Conservation (phyloP, 176 grass and related monocot genomes). For the Oryza nivara region DNA sequence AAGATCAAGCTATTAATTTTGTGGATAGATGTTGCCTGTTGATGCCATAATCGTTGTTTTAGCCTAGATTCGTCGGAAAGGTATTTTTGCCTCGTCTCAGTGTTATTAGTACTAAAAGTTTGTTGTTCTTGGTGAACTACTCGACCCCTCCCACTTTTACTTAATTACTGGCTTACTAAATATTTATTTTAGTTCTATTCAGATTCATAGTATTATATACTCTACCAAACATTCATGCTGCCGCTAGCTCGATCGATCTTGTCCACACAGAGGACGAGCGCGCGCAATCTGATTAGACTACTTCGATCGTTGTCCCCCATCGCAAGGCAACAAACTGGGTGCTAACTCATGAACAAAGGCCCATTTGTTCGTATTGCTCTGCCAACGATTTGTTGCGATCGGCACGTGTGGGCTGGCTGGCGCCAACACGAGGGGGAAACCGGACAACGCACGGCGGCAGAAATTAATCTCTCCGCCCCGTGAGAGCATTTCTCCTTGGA, state of each 20-base stretch:
- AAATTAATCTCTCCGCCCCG: conserved; percentile 35
- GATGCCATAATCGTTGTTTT: no score
- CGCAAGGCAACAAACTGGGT: conserved; percentile 42
- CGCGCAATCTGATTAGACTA: conserved; percentile 28
- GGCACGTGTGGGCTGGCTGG: conserved; percentile 52
- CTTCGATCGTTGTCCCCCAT: conserved; percentile 37
- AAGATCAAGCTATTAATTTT: no score
- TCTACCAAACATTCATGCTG: no score
- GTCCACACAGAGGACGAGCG: neutral
- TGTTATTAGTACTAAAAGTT: no score
- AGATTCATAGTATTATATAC: no score
- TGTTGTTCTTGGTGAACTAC: no score
- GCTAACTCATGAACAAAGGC: conserved; percentile 48
- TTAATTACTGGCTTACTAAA: no score
- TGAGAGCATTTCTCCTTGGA: conserved; percentile 53
- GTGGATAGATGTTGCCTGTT: no score
- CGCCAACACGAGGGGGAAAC: conserved; percentile 30
- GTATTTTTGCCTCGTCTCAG: no score
- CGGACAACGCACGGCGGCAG: conserved; percentile 46
- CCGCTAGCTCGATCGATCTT: neutral
- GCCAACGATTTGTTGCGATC: conserved; percentile 50
- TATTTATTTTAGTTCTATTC: no score
- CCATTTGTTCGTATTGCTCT: neutral
- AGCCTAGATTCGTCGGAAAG: no score
- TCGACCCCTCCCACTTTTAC: no score